Evolutionary conservation across 495 filamentous ascomycete species (phyloP), one percentile per base, ranked within the genome.

Genomic region (Aspergillus avenaceus): DNA sequence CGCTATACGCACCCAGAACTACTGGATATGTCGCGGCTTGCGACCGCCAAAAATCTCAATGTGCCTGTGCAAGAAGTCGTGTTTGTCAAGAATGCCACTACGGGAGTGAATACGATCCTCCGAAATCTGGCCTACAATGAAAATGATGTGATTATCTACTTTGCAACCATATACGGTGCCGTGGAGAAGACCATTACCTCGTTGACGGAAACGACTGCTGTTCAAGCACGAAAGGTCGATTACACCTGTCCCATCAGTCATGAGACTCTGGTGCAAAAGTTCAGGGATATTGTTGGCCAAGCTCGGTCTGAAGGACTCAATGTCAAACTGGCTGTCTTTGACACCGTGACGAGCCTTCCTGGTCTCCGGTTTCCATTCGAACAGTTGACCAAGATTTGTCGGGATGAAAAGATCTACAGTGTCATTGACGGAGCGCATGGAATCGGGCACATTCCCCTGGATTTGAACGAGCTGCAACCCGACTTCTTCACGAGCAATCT

Each of bases 401-500:
- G 71, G n/a, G 74, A 81, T 45, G 66, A 82, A n/a, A 81, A 76
- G 0, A 72, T 93, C 0, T 64, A 83, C 57, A 81, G 76, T 54
- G 61, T 84, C 24, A 70, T 96, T 16, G 90, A 96, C 56, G 90
- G 76, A 2, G 90, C 89, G 3, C 90, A 95, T 62, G 86, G 87
- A 6, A 69, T 95, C 28, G 91, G 91, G 1, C 84, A 91, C 41
- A 78, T 96, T 19, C 72, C 72, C 1, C 67, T 97, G 12, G 75
- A 91, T 52, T 69, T 96, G 14, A 55, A 55, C 0, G 63, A 55
- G 16, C 61, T 88, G 8, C 74, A 84, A 23, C 82, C 87, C 0
- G 91, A 97, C 54, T 97, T 96, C 65, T 83, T 95, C 52, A 77
- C 88, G 6, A 82, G 73, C 13, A 96, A 95, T 61, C 82, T 80